Conservation (phyloP, 495 filamentous ascomycete genomes). For the Podospora pseudoanserina region DNA sequence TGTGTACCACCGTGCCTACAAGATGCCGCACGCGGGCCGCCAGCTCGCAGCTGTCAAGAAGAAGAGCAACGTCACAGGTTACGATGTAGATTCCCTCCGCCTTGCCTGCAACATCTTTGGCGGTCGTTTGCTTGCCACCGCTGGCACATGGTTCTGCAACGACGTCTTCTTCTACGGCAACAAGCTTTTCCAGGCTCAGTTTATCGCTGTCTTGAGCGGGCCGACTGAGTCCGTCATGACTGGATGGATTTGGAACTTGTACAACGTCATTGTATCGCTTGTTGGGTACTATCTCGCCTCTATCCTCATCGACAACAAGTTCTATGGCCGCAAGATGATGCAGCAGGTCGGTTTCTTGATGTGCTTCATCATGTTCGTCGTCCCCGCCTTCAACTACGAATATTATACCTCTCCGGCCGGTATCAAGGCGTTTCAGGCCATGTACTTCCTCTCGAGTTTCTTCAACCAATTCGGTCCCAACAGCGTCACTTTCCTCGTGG, state of each 20-base stretch:
- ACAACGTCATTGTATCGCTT: slow-evolving; percentile 80
- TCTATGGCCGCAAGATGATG: slow-evolving; percentile 90
- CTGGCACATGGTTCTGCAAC: slow-evolving; percentile 83
- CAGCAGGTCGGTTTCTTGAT: slow-evolving; percentile 83
- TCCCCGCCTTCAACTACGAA: slow-evolving; percentile 78
- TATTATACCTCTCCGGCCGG: slow-evolving; percentile 65
- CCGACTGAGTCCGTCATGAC: slow-evolving; percentile 64
- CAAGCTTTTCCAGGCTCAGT: slow-evolving; percentile 89
- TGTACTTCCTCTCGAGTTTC: slow-evolving; percentile 90
- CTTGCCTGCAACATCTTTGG: slow-evolving; percentile 76
- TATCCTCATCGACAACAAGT: slow-evolving; percentile 83
- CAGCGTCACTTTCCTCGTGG: slow-evolving; percentile 85
- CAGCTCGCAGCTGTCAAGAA: slow-evolving; percentile 74
- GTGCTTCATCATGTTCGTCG: slow-evolving; percentile 80
- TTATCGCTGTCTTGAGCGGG: slow-evolving; percentile 68
- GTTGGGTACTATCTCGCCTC: slow-evolving; percentile 76
- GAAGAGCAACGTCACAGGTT: slow-evolving; percentile 80
- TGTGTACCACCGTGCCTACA: slow-evolving; percentile 83
- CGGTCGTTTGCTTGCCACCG: slow-evolving; percentile 76
- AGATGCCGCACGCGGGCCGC: slow-evolving; percentile 72
- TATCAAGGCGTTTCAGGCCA: slow-evolving; percentile 80
- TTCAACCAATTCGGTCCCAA: slow-evolving; percentile 98
- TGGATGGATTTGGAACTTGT: slow-evolving; percentile 83
- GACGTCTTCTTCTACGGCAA: slow-evolving; percentile 98
- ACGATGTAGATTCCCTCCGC: slow-evolving; percentile 74